Conservation (phyloP, 257 asterid genomes). For the Solanum tarijense region DNA sequence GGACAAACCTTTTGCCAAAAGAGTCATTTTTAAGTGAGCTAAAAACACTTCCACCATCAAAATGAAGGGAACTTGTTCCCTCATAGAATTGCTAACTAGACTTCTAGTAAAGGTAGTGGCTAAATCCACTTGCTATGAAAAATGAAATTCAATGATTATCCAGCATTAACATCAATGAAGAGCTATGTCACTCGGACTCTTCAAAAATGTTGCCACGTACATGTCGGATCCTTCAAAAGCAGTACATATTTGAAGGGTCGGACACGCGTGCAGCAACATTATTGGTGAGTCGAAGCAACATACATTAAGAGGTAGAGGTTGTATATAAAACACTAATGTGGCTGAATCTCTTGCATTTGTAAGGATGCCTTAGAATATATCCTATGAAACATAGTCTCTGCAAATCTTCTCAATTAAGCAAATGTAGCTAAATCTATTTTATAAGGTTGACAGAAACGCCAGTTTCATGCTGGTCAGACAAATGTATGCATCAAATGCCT, state of each 20-base stretch:
- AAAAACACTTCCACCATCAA: neutral
- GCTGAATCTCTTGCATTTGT: neutral
- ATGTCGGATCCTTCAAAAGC: neutral
- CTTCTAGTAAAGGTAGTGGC: neutral
- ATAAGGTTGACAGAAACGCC: neutral
- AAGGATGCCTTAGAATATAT: neutral
- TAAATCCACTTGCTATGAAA: neutral
- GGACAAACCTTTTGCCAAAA: neutral
- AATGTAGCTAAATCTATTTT: neutral
- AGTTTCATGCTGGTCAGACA: neutral
- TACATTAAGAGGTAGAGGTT: neutral
- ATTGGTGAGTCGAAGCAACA: neutral
- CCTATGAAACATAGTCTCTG: neutral
- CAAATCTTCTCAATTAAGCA: neutral
- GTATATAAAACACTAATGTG: neutral
- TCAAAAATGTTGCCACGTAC: neutral
- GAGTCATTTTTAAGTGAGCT: neutral
- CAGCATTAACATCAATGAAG: neutral
- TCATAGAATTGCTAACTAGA: neutral
- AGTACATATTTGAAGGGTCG: neutral
- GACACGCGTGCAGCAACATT: neutral
- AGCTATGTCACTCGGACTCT: neutral
- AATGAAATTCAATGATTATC: neutral
- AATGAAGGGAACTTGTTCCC: neutral
- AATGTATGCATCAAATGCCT: neutral